Evolutionary conservation across 2,329 filamentous ascomycete genomes (phyloP).

Genomic region (Hansfordia pulvinata): DNA sequence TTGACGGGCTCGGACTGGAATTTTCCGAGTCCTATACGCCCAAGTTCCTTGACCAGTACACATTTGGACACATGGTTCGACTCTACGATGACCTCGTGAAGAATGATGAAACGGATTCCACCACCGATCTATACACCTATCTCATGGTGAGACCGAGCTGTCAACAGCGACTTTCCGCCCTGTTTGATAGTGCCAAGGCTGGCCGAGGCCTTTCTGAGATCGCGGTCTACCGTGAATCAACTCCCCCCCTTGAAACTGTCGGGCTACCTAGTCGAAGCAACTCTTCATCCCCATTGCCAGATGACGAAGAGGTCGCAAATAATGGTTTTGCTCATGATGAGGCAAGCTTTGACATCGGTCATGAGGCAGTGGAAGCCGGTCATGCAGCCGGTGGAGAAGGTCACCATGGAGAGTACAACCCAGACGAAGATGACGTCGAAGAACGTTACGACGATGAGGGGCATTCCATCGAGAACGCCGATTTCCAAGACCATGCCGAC

Average conservation of each 20-base stretch:
- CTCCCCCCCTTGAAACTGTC: conserved; percentile 5
- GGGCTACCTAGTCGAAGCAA: too few species aligned
- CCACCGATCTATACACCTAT: conserved; percentile 15
- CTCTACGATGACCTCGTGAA: conserved; percentile 16
- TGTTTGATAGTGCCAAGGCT: conserved; percentile 15
- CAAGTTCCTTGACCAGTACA: conserved; percentile 15
- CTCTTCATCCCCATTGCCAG: conserved; percentile 5
- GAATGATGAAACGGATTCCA: conserved; percentile 12
- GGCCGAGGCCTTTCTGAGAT: conserved; percentile 17
- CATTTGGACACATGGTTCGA: conserved; percentile 15
- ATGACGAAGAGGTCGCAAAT: background rate
- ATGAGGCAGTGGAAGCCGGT: too few species aligned
- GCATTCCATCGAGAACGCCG: background rate
- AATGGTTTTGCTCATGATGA: conserved; percentile 1
- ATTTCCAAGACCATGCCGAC: background rate
- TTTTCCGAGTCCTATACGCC: conserved; percentile 17
- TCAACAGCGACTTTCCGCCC: conserved; percentile 15
- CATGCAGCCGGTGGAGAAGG: too few species aligned
- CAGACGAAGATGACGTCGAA: conserved; percentile 1
- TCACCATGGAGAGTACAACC: conserved; percentile 1
- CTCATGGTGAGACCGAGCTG: conserved; percentile 18
- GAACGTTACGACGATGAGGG: conserved; percentile 1
- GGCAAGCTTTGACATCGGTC: background rate
- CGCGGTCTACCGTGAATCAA: conserved; percentile 14
- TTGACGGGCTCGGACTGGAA: conserved; percentile 18